Base-by-base conservation (phyloP, 768 basidiomycete species). In the Boletellus sp. region DNA sequence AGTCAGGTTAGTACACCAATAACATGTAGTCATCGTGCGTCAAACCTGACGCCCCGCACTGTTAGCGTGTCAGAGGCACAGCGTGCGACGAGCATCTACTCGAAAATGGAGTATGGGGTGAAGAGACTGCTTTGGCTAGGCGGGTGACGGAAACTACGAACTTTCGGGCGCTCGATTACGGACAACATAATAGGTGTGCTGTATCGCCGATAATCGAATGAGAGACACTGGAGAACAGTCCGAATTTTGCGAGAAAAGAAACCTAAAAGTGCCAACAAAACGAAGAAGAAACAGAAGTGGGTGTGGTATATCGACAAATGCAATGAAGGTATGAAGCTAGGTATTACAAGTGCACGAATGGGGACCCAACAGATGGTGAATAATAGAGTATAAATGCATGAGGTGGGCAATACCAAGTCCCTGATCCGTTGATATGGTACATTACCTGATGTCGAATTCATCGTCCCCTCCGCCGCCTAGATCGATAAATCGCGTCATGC, bases 31-130 rank as follows among this genome's bases (percentile, higher is more conserved):
- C 1, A 35, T 38, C 31, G 39, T 36, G n/a, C 10, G 3, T 19
- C 39, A 15, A 17, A 32, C 49, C 56, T 22, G 52, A 42, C n/a
- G 8, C 16, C 6, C 47, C 34, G n/a, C n/a, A n/a, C 34, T 51
- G 42, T 48, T 56, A 94, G 91, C 59, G 65, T 94, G 57, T 77
- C 78, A 7, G 91, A 96, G 57, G 94, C 94, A 2, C 84, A 87
- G 65, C 77, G 81, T 47, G 84, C 85, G 74, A 96, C 91, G 3
- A 89, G 84, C 53, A 74, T 94, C 56, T 88, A 90, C 66, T 81
- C 92, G 13, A 92, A 93, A 71, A 87, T 95, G 82, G 94, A 96
- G 62, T 92, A 95, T 65, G 90, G 90, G 0, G 76, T 96, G 44
- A 97, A 94, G 76, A 75, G 92, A 55, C 71, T 95, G 63, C 69